A percentile compares a stretch with the other conserved stretches of the same genome.
phyloP scores from a whole-genome alignment of 768 basidiomycete species.

The Lactarius tabidus region DNA sequence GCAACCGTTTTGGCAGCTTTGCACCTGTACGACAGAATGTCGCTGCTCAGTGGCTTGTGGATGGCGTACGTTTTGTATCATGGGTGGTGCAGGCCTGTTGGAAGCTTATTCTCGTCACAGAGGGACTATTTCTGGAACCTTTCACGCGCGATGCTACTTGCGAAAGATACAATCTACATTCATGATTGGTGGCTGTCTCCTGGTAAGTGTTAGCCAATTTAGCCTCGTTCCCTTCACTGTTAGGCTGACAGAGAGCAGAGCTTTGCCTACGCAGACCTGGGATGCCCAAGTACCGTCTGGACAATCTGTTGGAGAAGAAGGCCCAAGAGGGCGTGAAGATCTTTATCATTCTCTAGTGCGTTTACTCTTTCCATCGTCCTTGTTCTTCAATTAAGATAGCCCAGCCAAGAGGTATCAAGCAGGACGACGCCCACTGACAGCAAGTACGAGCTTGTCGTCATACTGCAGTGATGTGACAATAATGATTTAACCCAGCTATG shows the following conservation, averaged over 20 bases:
- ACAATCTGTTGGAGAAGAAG: conserved; percentile 81
- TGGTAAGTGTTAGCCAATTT: conserved; percentile 39
- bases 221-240: not conserved
- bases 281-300: conserved; percentile 82
- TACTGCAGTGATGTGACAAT: not conserved
- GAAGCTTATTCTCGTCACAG: conserved; percentile 36
- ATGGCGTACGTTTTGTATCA: conserved; percentile 62
- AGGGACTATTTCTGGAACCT: conserved; percentile 99
- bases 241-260: conserved; percentile 42
- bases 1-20: conserved; percentile 91
- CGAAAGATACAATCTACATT: conserved; percentile 85
- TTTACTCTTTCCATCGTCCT: not conserved
- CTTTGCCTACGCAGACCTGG: conserved; percentile 80
- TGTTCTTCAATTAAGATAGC: not conserved
- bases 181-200: conserved; percentile 99
- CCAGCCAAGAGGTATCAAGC: conserved; percentile 91
- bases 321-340: conserved; percentile 96
- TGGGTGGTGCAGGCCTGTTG: not conserved
- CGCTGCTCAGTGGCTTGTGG: conserved; percentile 96
- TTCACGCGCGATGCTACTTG: conserved; percentile 84
- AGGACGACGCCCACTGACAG: conserved; percentile 92
- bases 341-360: conserved; percentile 90
- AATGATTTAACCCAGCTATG: conserved; percentile 48
- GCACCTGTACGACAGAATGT: conserved; percentile 91
- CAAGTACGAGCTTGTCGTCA: conserved; percentile 49